Percentiles rank a stretch among this genome's conserved stretches.
Evolutionary conservation across 257 asterid genomes (phyloP).

Genomic region (Nicotiana undulata): DNA sequence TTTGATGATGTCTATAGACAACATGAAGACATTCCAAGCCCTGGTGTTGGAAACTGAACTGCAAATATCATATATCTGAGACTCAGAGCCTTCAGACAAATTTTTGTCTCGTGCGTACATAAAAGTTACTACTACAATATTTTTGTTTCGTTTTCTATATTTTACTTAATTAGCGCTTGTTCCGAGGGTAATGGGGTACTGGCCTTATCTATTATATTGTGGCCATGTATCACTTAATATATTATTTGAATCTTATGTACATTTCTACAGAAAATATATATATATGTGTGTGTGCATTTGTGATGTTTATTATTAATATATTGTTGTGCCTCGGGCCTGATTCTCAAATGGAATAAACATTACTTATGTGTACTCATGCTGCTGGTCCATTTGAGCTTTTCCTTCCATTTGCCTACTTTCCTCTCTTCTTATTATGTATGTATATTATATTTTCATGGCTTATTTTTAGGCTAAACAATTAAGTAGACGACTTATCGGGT

Average conservation of each 20-base stretch:
- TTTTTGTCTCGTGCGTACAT: background rate
- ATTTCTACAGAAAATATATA: background rate
- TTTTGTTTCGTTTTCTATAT: background rate
- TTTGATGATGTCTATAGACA: background rate
- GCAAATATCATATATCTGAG: background rate
- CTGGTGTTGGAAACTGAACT: slow-evolving; percentile 7
- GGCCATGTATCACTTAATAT: background rate
- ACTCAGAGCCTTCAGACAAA: background rate
- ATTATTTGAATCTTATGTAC: background rate
- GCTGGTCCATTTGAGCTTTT: background rate
- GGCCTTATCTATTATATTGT: background rate
- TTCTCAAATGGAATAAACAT: background rate
- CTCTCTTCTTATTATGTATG: too few relatives aligned
- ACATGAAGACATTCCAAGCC: slow-evolving; percentile 2
- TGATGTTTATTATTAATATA: background rate
- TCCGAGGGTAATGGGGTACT: background rate
- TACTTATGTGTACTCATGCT: background rate
- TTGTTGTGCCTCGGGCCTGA: background rate
- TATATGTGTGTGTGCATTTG: background rate
- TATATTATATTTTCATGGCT: too few relatives aligned
- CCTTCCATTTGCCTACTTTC: background rate
- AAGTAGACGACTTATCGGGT: too few relatives aligned
- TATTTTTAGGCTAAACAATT: too few relatives aligned
- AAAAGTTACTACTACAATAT: background rate
- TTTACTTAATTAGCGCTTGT: background rate